Evolutionary conservation across 129 eudicot genomes (phyloP).

Genomic region (Mikania micrantha): DNA sequence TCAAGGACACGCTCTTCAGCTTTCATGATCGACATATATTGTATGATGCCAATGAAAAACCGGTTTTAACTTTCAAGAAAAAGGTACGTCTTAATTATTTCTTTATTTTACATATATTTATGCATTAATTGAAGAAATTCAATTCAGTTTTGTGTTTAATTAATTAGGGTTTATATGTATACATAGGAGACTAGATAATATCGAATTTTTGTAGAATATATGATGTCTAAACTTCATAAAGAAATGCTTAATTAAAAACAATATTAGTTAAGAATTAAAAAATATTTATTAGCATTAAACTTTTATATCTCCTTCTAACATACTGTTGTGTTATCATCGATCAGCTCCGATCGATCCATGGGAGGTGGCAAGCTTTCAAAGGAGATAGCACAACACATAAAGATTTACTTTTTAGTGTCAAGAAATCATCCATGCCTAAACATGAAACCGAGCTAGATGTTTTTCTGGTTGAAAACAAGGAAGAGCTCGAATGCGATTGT

Average conservation of each 20-base stretch:
- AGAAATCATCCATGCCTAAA: constrained; percentile 22
- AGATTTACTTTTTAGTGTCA: constrained; percentile 36
- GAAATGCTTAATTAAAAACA: too few species aligned
- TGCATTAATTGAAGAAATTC: too few species aligned
- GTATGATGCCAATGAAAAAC: constrained; percentile 41
- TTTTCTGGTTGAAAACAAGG: constrained; percentile 28
- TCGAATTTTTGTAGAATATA: too few species aligned
- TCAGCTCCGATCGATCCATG: constrained; percentile 34
- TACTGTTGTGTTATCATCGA: background rate
- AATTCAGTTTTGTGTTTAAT: too few species aligned
- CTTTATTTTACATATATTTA: too few species aligned
- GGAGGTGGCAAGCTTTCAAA: constrained; percentile 41
- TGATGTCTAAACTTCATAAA: too few species aligned
- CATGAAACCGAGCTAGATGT: constrained; percentile 29
- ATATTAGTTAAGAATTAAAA: too few species aligned
- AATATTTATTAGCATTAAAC: background rate
- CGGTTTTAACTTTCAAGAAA: constrained; percentile 39
- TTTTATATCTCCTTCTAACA: background rate
- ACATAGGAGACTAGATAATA: too few species aligned
- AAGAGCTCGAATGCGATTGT: constrained; percentile 25
- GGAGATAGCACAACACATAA: constrained; percentile 31
- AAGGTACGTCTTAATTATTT: too few species aligned
- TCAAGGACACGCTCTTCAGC: constrained; percentile 32
- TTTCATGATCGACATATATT: constrained; percentile 41
- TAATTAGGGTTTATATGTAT: too few species aligned